Evolutionary conservation across 1,284 basidiomycete species (phyloP).

Genomic region (Lignosus rhinocerotis): DNA sequence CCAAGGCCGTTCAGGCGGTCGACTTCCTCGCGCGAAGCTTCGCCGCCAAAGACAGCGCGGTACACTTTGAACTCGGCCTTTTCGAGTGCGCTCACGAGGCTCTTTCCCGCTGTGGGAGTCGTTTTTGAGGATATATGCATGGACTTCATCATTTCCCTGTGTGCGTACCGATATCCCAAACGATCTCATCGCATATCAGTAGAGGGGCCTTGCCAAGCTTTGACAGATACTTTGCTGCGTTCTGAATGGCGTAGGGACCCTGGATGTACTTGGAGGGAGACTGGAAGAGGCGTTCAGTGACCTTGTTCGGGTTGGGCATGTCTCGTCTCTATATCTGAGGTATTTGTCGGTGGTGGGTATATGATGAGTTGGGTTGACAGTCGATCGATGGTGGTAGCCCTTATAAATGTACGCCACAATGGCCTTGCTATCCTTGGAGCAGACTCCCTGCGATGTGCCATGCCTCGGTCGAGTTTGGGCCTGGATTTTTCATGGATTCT

Average conservation of each 20-base stretch:
- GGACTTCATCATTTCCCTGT: not conserved
- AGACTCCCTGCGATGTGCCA: too few relatives aligned
- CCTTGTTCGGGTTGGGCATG: conserved; percentile 35
- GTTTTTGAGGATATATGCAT: not conserved
- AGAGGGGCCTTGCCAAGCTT: conserved; percentile 32
- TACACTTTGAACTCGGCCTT: conserved; percentile 30
- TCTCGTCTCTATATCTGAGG: not conserved
- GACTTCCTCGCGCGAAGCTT: conserved; percentile 35
- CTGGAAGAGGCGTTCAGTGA: conserved; percentile 37
- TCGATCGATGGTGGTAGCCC: too few relatives aligned
- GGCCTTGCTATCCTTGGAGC: too few relatives aligned
- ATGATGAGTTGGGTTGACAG: too few relatives aligned
- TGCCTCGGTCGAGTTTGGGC: too few relatives aligned
- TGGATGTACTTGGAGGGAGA: conserved; percentile 41
- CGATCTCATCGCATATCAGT: conserved; percentile 33
- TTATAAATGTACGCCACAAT: too few relatives aligned
- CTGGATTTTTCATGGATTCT: too few relatives aligned
- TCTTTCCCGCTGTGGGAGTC: conserved; percentile 30
- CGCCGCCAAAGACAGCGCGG: conserved; percentile 32
- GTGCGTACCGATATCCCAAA: conserved; percentile 34
- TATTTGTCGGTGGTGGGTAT: too few relatives aligned
- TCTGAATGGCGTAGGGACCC: conserved; percentile 36
- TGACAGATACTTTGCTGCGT: conserved; percentile 34
- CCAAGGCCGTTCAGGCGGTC: conserved; percentile 28
- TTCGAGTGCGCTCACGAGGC: conserved; percentile 30